Conservation (phyloP, 1,284 basidiomycete genomes). For the Trametes versicolor region DNA sequence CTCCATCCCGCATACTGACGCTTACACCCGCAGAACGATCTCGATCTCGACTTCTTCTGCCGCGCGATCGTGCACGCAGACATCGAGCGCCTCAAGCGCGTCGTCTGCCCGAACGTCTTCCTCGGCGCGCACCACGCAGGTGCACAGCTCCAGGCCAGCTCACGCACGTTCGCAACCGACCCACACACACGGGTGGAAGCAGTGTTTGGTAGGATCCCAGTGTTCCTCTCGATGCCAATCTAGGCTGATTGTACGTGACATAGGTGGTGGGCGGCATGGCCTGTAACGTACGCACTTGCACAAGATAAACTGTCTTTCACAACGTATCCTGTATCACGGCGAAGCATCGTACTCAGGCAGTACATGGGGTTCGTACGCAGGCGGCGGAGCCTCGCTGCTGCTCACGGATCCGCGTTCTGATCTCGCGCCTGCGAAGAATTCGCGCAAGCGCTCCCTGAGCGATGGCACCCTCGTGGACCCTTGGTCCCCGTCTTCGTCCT, state of each 20-base stretch:
- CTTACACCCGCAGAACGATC: slow-evolving; percentile 58
- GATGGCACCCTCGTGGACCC: too few relatives aligned
- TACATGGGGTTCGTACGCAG: background rate
- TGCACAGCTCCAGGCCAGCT: background rate
- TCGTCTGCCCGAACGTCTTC: slow-evolving; percentile 58
- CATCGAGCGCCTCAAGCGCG: slow-evolving; percentile 57
- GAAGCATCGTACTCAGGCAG: too few relatives aligned
- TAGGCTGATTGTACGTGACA: background rate
- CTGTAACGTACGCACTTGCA: background rate
- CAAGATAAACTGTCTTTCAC: too few relatives aligned
- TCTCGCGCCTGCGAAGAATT: background rate
- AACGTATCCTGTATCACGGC: too few relatives aligned
- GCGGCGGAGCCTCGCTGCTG: background rate
- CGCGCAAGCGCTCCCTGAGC: background rate
- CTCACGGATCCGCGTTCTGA: background rate
- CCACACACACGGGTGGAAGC: slow-evolving; percentile 26
- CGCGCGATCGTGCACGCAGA: slow-evolving; percentile 60
- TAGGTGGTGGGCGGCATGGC: slow-evolving; percentile 1
- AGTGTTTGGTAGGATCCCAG: slow-evolving; percentile 32
- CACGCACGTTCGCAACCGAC: slow-evolving; percentile 20
- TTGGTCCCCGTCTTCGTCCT: too few relatives aligned
- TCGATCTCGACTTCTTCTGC: slow-evolving; percentile 71
- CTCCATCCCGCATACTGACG: background rate
- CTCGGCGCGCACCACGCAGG: slow-evolving; percentile 36
- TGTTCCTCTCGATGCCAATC: background rate